Conservation (phyloP, 73 alveolate genomes). For the Paraurostyla sp. region DNA sequence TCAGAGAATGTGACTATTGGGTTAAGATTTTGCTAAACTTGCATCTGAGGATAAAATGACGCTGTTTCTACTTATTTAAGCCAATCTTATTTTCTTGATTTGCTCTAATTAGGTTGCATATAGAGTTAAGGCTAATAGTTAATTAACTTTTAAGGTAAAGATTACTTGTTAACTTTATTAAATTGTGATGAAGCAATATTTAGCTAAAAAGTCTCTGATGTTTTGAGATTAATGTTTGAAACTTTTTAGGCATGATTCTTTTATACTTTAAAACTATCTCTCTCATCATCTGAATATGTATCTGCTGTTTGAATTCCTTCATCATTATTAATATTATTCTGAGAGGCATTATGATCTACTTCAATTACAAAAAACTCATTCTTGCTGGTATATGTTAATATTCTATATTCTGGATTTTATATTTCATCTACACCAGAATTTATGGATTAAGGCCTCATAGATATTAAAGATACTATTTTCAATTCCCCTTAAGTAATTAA, state of each 20-base stretch:
- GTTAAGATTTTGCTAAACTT: background rate
- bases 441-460: background rate
- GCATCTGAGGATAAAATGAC: conserved; percentile 2
- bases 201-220: conserved; percentile 24
- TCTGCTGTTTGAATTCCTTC: background rate
- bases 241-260: background rate
- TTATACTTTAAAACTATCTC: background rate
- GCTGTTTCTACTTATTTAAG: conserved; percentile 19
- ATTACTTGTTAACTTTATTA: background rate
- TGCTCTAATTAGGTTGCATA: background rate
- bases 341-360: background rate
- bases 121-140: background rate
- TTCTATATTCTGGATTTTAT: background rate
- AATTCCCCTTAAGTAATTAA: conserved; percentile 25
- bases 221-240: background rate
- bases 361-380: conserved; percentile 46
- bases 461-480: conserved; percentile 17
- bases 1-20: background rate
- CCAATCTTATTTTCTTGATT: background rate
- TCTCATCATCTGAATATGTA: background rate
- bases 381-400: conserved; percentile 37
- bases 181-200: background rate
- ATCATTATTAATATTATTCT: background rate
- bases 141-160: background rate
- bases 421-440: background rate